phyloP scores from a whole-genome alignment of 345 rosid genomes.

The Eucalyptus fibrosa region DNA sequence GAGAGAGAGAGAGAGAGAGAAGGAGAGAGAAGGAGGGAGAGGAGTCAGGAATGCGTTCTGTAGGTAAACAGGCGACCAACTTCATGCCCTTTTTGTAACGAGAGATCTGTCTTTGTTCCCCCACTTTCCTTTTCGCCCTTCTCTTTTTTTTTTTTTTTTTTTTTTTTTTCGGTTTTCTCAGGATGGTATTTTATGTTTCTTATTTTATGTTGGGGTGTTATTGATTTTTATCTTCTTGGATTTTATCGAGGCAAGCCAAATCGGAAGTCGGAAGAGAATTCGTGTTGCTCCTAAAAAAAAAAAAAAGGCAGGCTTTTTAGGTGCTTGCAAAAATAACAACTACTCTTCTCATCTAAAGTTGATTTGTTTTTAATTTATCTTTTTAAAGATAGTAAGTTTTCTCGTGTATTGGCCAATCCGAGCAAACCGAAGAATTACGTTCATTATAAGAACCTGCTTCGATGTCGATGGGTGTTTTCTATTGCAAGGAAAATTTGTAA shows the following conservation, averaged over 20 bases:
- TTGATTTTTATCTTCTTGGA: neutral
- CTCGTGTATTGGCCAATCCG: accelerated
- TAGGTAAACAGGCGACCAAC: neutral
- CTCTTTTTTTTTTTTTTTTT: too few relatives aligned
- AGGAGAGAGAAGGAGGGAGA: neutral
- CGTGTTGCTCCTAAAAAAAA: too few relatives aligned
- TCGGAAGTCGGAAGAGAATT: too few relatives aligned
- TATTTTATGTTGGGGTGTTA: neutral
- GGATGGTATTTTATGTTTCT: neutral
- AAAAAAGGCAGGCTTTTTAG: too few relatives aligned
- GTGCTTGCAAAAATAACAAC: too few relatives aligned
- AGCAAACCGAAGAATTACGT: too few relatives aligned
- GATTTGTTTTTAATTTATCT: too few relatives aligned
- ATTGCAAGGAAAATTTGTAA: too few relatives aligned
- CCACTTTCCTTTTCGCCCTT: neutral
- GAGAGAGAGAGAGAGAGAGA: neutral
- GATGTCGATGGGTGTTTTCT: too few relatives aligned
- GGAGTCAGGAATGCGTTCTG: neutral
- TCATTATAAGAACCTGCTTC: too few relatives aligned
- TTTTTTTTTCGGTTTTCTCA: neutral
- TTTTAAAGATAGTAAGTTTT: too few relatives aligned
- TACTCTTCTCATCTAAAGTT: too few relatives aligned
- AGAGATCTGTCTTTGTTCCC: neutral
- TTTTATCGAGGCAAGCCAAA: neutral
- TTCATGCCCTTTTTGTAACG: neutral